phyloP scores from a whole-genome alignment of 1,139 yeast genomes.

The Meyerozyma guilliermondii region DNA sequence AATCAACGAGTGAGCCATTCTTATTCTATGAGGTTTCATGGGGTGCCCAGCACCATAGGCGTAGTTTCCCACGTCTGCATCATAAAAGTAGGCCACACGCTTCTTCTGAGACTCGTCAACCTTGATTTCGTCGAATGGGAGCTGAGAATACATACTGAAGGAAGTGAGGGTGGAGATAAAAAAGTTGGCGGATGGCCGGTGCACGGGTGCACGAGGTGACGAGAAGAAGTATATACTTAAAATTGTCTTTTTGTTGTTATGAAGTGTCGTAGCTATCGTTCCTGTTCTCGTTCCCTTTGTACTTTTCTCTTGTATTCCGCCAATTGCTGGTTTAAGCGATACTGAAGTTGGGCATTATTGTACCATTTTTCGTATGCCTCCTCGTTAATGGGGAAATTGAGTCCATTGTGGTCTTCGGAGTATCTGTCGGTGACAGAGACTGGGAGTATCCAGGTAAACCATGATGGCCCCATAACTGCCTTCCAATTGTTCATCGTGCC shows the following conservation, averaged over 20 bases:
- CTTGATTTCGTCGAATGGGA: constrained; percentile 43
- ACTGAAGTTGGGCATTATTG: constrained; percentile 41
- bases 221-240: no score
- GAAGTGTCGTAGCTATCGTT: background rate
- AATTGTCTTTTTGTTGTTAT: no score
- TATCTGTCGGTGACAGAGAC: constrained; percentile 24
- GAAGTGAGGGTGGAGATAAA: background rate
- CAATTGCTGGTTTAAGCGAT: constrained; percentile 44
- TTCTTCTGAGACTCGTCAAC: constrained; percentile 38
- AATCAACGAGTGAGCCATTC: constrained; percentile 96
- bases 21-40: constrained; percentile 96
- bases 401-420: constrained; percentile 38
- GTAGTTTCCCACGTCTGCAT: constrained; percentile 90
- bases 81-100: constrained; percentile 45
- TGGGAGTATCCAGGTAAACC: constrained; percentile 73
- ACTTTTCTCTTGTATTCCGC: constrained; percentile 10
- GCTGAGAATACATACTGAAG: constrained; percentile 32
- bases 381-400: constrained; percentile 46
- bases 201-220: background rate
- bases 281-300: constrained; percentile 5
- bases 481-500: constrained; percentile 61
- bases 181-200: background rate
- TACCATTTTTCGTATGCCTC: constrained; percentile 36
- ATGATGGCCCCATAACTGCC: constrained; percentile 64
- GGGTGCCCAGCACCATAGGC: constrained; percentile 99